Conservation (phyloP, 2,329 filamentous ascomycete genomes). For the Aspergillus unguis region DNA sequence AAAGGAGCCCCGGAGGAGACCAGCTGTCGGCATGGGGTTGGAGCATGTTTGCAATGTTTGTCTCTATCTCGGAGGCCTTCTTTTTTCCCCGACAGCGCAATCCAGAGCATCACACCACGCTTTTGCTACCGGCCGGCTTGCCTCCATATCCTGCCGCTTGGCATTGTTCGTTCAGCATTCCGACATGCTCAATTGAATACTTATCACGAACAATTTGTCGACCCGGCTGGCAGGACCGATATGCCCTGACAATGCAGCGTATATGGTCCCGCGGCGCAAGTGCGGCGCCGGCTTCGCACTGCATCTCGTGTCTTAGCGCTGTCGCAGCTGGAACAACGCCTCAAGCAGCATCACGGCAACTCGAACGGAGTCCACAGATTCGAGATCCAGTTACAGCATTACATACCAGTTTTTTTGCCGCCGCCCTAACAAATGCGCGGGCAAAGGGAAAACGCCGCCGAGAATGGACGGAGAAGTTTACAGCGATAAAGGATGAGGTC, state of each 20-base stretch:
- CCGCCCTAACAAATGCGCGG: conserved; percentile 40
- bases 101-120: conserved; percentile 2
- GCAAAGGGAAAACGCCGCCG: conserved; percentile 39
- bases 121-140: neutral
- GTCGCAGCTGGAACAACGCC: conserved; percentile 34
- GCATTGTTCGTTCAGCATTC: conserved; percentile 14
- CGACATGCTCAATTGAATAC: conserved; percentile 15
- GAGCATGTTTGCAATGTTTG: conserved; percentile 41
- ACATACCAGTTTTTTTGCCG: conserved; percentile 45
- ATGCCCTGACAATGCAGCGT: conserved; percentile 43
- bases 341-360: conserved; percentile 35
- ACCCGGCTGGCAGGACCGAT: conserved; percentile 13
- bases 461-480: conserved; percentile 43
- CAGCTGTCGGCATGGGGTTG: conserved; percentile 9
- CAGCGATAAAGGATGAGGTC: conserved; percentile 42
- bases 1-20: neutral
- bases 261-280: conserved; percentile 43
- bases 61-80: conserved; percentile 14
- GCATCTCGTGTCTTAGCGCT: conserved; percentile 41
- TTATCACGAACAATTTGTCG: neutral
- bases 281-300: conserved; percentile 40
- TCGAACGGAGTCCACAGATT: conserved; percentile 36
- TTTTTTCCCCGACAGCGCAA: conserved; percentile 16
- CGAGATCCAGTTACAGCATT: conserved; percentile 44
- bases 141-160: conserved; percentile 8